phyloP scores from a whole-genome alignment of 164 flowering plant species.

The Stephania cephalantha region DNA sequence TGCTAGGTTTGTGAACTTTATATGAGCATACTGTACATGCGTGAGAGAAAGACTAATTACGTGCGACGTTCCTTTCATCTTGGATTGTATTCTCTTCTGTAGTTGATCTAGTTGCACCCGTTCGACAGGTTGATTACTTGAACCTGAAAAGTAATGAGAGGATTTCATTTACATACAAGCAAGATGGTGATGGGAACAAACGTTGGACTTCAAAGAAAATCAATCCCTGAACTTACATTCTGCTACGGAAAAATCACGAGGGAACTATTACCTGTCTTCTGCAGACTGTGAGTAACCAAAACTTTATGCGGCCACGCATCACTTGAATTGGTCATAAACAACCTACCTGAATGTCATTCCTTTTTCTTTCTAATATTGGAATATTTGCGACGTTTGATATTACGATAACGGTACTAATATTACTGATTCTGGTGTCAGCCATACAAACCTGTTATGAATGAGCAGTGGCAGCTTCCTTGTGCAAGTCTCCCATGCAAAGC shows the following conservation, averaged over 20 bases:
- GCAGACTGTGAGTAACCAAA: background rate
- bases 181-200: conserved; percentile 31
- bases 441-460: conserved; percentile 7
- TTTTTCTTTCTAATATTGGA: background rate
- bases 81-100: background rate
- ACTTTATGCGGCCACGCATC: background rate
- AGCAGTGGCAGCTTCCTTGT: background rate
- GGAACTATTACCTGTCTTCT: background rate
- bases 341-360: background rate
- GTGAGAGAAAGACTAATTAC: too few relatives aligned
- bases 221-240: conserved; percentile 33
- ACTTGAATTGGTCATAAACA: background rate
- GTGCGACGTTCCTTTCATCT: background rate
- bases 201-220: conserved; percentile 54
- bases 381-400: background rate
- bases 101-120: background rate
- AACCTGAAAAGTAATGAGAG: conserved; percentile 75
- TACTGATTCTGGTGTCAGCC: background rate
- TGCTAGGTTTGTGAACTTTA: background rate
- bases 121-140: conserved; percentile 75
- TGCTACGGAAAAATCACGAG: background rate
- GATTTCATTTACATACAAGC: conserved; percentile 28
- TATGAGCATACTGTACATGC: background rate
- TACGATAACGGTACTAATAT: background rate
- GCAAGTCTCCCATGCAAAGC: conserved; percentile 25